Percentiles rank a stretch among this genome's conserved stretches.
Evolutionary conservation across 1,139 yeast species (phyloP).

Genomic region (Lodderomyces theae): DNA sequence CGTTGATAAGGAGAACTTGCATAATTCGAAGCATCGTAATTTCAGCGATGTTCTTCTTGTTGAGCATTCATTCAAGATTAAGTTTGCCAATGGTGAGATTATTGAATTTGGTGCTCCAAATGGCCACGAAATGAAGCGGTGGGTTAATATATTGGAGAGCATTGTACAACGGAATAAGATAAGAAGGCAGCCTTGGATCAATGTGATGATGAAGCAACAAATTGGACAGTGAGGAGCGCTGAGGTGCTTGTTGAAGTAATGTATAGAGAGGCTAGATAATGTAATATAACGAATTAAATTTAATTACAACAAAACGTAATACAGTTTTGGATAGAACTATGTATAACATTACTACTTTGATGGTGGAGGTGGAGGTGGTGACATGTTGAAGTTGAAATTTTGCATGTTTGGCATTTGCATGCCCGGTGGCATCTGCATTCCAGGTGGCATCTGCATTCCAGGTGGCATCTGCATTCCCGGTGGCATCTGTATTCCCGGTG

Average conservation of each 20-base stretch:
- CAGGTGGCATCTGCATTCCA: conserved; percentile 3
- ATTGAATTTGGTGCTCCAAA: conserved; percentile 71
- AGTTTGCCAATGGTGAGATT: conserved; percentile 65
- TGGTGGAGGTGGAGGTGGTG: background rate
- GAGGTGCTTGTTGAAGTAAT: background rate
- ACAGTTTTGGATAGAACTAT: no score
- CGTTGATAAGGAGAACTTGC: conserved; percentile 43
- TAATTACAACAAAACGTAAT: no score
- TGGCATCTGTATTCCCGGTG: conserved; percentile 7
- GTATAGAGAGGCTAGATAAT: background rate
- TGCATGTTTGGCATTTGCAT: conserved; percentile 7
- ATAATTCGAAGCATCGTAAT: conserved; percentile 43
- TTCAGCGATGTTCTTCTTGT: conserved; percentile 63
- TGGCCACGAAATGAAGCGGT: conserved; percentile 48
- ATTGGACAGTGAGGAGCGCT: background rate
- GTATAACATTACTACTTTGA: background rate
- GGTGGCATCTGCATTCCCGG: conserved; percentile 10
- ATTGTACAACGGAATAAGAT: conserved; percentile 53
- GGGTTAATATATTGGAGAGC: conserved; percentile 55
- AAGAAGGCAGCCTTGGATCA: conserved; percentile 72
- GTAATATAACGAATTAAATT: conserved; percentile 1
- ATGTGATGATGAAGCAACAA: conserved; percentile 34
- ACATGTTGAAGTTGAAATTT: conserved; percentile 5
- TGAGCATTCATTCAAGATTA: conserved; percentile 62
- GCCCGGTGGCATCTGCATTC: conserved; percentile 6